phyloP scores from a whole-genome alignment of 2,329 filamentous ascomycete genomes.

The Ambrosiella xylebori region DNA sequence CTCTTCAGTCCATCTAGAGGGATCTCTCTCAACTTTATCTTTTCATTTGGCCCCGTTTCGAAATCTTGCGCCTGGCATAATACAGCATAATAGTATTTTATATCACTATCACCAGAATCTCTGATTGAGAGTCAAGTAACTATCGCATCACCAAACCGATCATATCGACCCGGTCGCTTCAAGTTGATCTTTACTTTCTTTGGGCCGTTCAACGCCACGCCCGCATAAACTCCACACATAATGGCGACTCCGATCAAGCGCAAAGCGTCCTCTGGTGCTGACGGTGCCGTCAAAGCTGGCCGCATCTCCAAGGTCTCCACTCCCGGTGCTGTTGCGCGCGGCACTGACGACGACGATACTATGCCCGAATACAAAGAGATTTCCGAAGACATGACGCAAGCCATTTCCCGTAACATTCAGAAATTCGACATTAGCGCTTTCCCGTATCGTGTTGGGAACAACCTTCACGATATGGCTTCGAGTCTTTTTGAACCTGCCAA shows the following conservation, averaged over 20 bases:
- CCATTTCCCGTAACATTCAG: constrained; percentile 36
- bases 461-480: constrained; percentile 27
- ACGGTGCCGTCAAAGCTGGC: constrained; percentile 35
- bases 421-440: constrained; percentile 45
- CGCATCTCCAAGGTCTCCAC: constrained; percentile 41
- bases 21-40: too few species aligned
- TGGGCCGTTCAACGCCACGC: too few species aligned
- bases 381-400: constrained; percentile 27
- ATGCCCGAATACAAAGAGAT: constrained; percentile 26
- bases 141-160: too few species aligned
- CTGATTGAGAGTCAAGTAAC: too few species aligned
- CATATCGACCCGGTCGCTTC: too few species aligned
- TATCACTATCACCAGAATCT: too few species aligned
- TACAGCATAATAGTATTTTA: too few species aligned
- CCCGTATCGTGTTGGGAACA: constrained; percentile 7
- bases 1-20: too few species aligned
- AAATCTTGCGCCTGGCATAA: too few species aligned
- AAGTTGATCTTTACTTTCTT: too few species aligned
- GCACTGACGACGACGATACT: constrained; percentile 23
- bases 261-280: constrained; percentile 38
- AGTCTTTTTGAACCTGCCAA: constrained; percentile 26
- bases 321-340: constrained; percentile 41
- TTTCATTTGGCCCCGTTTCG: too few species aligned
- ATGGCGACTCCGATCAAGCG: constrained; percentile 49
- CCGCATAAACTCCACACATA: constrained; percentile 7